phyloP scores from a whole-genome alignment of 1,284 basidiomycete genomes.

The Papiliotrema terrestris region DNA sequence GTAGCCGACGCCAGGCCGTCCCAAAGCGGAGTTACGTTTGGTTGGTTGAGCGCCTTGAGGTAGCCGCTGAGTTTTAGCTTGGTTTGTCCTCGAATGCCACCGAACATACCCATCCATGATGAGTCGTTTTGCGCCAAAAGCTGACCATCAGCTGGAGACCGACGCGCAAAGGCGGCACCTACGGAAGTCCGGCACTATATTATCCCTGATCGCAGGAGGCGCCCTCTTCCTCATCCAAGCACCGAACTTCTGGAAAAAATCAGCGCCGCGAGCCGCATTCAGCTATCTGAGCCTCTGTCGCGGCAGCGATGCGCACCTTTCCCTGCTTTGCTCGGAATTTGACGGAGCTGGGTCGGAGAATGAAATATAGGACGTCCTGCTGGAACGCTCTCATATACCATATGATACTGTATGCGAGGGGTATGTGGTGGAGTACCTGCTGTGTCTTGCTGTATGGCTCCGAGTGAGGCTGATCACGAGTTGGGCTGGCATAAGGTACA shows the following conservation, averaged over 20 bases:
- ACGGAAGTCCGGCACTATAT: conserved; percentile 23
- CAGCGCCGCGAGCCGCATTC: background rate
- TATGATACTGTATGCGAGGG: background rate
- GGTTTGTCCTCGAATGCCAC: background rate
- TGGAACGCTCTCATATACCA: background rate
- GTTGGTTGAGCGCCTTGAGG: conserved; percentile 20
- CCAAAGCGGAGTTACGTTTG: conserved; percentile 20
- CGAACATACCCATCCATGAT: conserved; percentile 27
- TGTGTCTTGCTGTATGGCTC: background rate
- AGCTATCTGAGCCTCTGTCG: too few relatives aligned
- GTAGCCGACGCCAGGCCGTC: conserved; percentile 2
- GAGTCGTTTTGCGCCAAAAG: conserved; percentile 27
- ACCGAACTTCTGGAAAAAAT: background rate
- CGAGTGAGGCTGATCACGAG: background rate
- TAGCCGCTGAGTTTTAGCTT: conserved; percentile 10
- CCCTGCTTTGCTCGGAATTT: too few relatives aligned
- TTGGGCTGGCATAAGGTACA: background rate
- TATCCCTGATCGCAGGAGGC: conserved; percentile 12
- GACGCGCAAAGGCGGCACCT: conserved; percentile 1
- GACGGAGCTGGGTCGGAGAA: background rate
- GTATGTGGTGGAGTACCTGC: background rate
- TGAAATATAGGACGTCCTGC: background rate
- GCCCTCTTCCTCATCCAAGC: conserved; percentile 12
- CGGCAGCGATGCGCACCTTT: too few relatives aligned
- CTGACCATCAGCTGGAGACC: conserved; percentile 2